These are phyloP conservation scores for Scytalidium lignicola DNA, from an alignment of 2,329 filamentous ascomycete genomes.

Conservation along the genomic window DNA sequence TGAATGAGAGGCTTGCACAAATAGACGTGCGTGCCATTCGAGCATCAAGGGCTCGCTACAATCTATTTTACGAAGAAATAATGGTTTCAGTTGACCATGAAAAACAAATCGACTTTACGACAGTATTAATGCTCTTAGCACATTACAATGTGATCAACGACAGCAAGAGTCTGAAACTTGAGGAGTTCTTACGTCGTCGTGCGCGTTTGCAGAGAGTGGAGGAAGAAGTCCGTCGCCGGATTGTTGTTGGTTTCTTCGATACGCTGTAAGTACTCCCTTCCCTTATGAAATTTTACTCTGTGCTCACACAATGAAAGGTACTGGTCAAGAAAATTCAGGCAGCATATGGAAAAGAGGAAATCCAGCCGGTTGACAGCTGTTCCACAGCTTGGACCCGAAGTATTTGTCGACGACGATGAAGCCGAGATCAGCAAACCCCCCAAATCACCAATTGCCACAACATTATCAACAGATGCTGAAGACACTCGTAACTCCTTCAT, in stretches of 20 bases:
- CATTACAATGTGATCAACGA: slow-evolving; percentile 99
- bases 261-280: slow-evolving; percentile 56
- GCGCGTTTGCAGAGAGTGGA: slow-evolving; percentile 90
- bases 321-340: slow-evolving; percentile 79
- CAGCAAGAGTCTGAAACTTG: slow-evolving; percentile 86
- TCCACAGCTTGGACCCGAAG: slow-evolving; percentile 80
- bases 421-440: slow-evolving; percentile 30
- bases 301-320: slow-evolving; percentile 45
- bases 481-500: slow-evolving; percentile 23
- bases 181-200: slow-evolving; percentile 88
- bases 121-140: slow-evolving; percentile 88
- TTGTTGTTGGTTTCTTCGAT: slow-evolving; percentile 93
- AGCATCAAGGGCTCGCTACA: slow-evolving; percentile 71
- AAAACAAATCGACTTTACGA: slow-evolving; percentile 84
- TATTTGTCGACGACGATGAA: slow-evolving; percentile 74
- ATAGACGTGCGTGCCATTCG: slow-evolving; percentile 75
- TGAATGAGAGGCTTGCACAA: slow-evolving; percentile 66
- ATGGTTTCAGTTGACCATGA: slow-evolving; percentile 89
- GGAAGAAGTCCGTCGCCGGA: slow-evolving; percentile 84
- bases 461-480: slow-evolving; percentile 20
- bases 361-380: slow-evolving; percentile 71
- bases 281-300: not conserved
- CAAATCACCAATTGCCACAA: slow-evolving; percentile 13
- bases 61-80: slow-evolving; percentile 95
- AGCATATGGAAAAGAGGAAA: slow-evolving; percentile 65